Conservation (phyloP, 768 basidiomycete species). For the Hericium rajendrae region DNA sequence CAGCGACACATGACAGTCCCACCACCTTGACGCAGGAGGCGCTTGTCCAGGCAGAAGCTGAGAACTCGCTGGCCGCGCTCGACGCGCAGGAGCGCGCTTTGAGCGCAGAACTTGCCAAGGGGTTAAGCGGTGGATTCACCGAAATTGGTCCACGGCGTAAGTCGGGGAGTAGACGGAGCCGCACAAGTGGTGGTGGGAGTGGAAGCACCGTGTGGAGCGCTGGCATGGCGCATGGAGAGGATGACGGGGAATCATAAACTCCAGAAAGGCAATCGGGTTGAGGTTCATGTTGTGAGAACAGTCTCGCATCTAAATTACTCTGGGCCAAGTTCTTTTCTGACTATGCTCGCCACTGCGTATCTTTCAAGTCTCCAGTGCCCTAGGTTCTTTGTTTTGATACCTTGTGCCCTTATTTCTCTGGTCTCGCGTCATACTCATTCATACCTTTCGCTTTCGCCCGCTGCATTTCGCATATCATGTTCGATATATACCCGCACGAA, state of each 20-base stretch:
- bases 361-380: too few species aligned
- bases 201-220: slow-evolving; percentile 84
- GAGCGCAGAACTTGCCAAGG: slow-evolving; percentile 69
- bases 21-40: slow-evolving; percentile 60
- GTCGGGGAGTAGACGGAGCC: slow-evolving; percentile 47
- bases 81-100: slow-evolving; percentile 70
- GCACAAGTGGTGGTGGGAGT: slow-evolving; percentile 53
- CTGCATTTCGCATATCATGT: not conserved
- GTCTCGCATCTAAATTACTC: not conserved
- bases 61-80: slow-evolving; percentile 64
- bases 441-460: not conserved
- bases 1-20: slow-evolving; percentile 22
- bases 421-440: not conserved
- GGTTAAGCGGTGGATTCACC: slow-evolving; percentile 66
- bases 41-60: slow-evolving; percentile 69
- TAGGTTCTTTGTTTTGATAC: too few species aligned
- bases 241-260: slow-evolving; percentile 15
- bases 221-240: slow-evolving; percentile 59
- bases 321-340: not conserved
- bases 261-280: not conserved
- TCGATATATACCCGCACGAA: not conserved
- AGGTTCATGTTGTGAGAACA: not conserved
- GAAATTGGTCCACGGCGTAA: slow-evolving; percentile 49
- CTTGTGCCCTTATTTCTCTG: not conserved
- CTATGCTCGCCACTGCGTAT: not conserved